Evolutionary conservation across 2,329 filamentous ascomycete genomes (phyloP), one percentile per base, ranked within the genome.

Genomic region (Magnaporthiopsis incrustans): DNA sequence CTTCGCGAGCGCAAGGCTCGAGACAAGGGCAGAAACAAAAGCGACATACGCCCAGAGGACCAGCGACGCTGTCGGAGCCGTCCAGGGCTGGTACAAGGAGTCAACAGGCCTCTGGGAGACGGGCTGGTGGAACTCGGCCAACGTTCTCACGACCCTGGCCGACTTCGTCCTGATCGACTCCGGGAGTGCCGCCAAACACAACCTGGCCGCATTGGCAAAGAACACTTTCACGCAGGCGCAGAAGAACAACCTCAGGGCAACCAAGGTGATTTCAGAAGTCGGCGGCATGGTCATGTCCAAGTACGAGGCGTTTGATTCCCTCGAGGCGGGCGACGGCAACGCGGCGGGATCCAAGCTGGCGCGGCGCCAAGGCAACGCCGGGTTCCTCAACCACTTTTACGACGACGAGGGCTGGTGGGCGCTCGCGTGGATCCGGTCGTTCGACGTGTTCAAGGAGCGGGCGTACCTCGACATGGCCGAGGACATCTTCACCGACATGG

Each of bases 41-140:
- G 64, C 61, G 27, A 67, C 60, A 35, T 80, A 80, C 68, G 70
- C 72, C 12, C 67, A 67, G 18, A 69, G 75, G 63, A 69, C 78
- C 4, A 68, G 70, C 4, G 63, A 68, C 22, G 74, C 75, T 7
- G 75, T 78, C 57, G 67, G 75, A 50, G 71, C 78, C 7, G 77
- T 90, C 1, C 85, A 89, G 68, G 66, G 68, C 3, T 90, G 84
- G 82, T 90, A 90, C 72, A 82, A 88, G 70, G 65, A 74, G 3
- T 70, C 71, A 6, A 85, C 80, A 1, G 89, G 89, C 4, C 76
- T 89, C 15, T 91, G 86, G 86, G 75, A 84, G 64, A 80, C 82
- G 10, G 81, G 82, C n/a, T 92, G 89, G 89, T 92, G 89, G 89
- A 90, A 91, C 70, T 82, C 82, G 63, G 89, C 84, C 59, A 91